phyloP scores from a whole-genome alignment of 768 basidiomycete species.

The Rossbeevera mucosa region DNA sequence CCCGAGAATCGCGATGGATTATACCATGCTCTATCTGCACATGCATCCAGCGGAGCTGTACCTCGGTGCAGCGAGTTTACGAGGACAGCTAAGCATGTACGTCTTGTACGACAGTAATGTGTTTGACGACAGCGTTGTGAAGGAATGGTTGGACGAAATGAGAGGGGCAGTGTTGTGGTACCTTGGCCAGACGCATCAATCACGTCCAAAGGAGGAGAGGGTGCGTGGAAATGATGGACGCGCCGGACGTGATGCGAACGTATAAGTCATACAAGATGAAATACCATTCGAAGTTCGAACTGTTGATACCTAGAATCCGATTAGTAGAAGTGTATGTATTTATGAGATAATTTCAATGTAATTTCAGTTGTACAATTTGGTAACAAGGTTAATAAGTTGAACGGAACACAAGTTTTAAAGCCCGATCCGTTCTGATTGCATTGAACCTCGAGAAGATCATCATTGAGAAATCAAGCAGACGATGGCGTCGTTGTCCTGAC shows the following conservation, averaged over 20 bases:
- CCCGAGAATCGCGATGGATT: conserved; percentile 13
- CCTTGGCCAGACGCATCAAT: not conserved
- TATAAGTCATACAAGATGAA: not conserved
- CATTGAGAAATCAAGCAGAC: too few species aligned
- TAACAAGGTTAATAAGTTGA: not conserved
- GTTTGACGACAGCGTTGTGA: conserved; percentile 37
- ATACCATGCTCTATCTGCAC: conserved; percentile 27
- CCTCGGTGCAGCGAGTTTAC: conserved; percentile 38
- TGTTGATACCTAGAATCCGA: not conserved
- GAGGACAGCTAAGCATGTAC: conserved; percentile 31
- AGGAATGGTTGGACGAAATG: conserved; percentile 48
- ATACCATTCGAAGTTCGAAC: not conserved
- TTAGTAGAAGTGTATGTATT: not conserved
- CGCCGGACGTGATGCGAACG: too few species aligned
- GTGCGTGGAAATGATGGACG: too few species aligned
- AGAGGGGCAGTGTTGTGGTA: conserved; percentile 4
- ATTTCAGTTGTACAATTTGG: not conserved
- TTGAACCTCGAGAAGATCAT: too few species aligned
- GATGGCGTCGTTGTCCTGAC: too few species aligned
- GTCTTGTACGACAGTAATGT: conserved; percentile 44
- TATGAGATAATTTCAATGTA: not conserved
- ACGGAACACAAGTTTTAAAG: too few species aligned
- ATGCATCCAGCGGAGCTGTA: conserved; percentile 43
- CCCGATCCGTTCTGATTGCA: too few species aligned
- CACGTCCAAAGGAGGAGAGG: not conserved